Base-by-base conservation (phyloP, 441 rosid species). In the Sinapis alba region DNA sequence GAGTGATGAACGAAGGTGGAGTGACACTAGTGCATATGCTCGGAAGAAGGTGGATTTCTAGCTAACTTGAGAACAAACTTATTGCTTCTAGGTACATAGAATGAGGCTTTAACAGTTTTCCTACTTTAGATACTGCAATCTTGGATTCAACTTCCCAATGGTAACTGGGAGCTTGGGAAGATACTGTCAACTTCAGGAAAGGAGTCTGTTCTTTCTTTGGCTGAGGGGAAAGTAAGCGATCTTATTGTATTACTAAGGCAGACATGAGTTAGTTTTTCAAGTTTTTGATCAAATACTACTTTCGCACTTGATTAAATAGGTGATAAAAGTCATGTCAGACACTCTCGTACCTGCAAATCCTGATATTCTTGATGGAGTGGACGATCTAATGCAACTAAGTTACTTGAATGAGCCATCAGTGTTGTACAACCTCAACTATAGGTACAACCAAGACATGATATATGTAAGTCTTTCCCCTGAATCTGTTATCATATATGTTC, bases 361-460 rank as follows among this genome's bases (percentile, higher is more conserved):
- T 50, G 99, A 90, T 81, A 96, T 96, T 77, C 98, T 96, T 84
- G 97, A 93, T 85, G 99, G 99, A 21, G 97, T 96, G 34, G 97
- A 89, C 77, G 98, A 96, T 84, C 97, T 96, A 69, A 91, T 96
- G 99, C 98, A 96, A 78, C 92, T 96, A 73, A 91, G 99, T 84
- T 96, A 90, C 86, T 86, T 96, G 77, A 93, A 90, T 80, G 99
- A 96, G 87, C 98, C 98, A 45, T 84, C 99, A 5, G 99, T 96
- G 53, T 74, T 96, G 86, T 92, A 88, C 86, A 88, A 93, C 78
- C 97, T 96, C 68, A 89, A 90, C 62, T 86, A 88, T 66, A 88
- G 99, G 83, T 96, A 93, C 86, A 84, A 89, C 68, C 90, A 79
- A 80, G 94, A 93, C 74, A 88, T 86, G 90, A 96, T 96, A 68